A percentile compares a stretch with the other conserved stretches of the same genome.
These are phyloP conservation scores for Hypoxylon fragiforme DNA, from an alignment of 495 filamentous ascomycete species.

Conservation along the genomic window DNA sequence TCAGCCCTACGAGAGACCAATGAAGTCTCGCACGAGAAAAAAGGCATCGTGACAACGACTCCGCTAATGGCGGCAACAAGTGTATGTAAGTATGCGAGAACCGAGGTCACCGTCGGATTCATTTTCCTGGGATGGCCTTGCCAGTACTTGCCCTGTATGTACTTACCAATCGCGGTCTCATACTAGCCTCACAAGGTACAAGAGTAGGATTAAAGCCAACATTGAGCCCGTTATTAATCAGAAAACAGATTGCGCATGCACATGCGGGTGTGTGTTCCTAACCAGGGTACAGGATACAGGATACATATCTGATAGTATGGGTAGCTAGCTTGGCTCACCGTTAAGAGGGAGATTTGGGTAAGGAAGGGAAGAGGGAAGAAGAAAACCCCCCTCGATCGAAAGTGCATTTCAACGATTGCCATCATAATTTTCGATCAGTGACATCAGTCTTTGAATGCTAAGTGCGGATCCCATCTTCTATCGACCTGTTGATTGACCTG, in stretches of 20 bases:
- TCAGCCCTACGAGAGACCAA: conserved; percentile 17
- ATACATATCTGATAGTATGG: neutral
- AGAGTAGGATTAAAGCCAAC: neutral
- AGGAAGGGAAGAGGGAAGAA: neutral
- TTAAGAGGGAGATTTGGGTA: neutral
- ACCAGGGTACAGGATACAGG: neutral
- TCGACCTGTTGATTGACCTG: neutral
- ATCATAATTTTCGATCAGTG: conserved; percentile 29
- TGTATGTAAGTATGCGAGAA: neutral
- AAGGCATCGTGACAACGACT: conserved; percentile 2
- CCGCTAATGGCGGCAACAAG: neutral
- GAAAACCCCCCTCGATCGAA: conserved; percentile 8
- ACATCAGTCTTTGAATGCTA: conserved; percentile 20
- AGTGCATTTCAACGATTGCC: conserved; percentile 16
- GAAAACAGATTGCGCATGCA: conserved; percentile 7
- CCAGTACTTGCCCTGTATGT: neutral
- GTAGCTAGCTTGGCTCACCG: neutral
- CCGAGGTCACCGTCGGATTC: neutral
- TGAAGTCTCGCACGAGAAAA: neutral
- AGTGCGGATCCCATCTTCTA: conserved; percentile 9
- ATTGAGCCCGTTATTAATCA: neutral
- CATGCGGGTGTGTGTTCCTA: neutral
- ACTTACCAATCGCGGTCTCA: too few relatives aligned
- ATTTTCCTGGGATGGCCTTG: neutral
- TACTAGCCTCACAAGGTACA: too few relatives aligned